Evolutionary conservation across 2,329 filamentous ascomycete species (phyloP), one percentile per base, ranked within the genome.

Genomic region (Lojkania enalia): DNA sequence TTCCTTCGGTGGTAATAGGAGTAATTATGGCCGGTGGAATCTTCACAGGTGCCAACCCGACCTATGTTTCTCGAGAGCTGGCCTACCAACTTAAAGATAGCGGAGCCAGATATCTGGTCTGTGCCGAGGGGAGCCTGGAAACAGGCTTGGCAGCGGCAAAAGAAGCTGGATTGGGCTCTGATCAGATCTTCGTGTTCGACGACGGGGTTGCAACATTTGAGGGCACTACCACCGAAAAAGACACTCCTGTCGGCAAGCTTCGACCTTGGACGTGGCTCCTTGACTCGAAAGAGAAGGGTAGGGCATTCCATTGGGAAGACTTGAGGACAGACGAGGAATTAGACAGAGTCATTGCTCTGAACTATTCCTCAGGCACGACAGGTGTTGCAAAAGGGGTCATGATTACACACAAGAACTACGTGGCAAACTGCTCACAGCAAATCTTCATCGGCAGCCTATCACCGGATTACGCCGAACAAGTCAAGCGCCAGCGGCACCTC

Each of bases 331-430:
- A 78, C 30, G 70, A 81, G 2, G 76, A 76, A 46, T 66, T 71
- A 18, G 55, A 77, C 43, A 76, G 77, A 4, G 80, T 81, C 1
- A 82, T 85, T 54, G 85, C 82, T 5, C 78, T 95, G 50, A 94
- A 95, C 68, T 95, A 92, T 70, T 87, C 83, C 52, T 85, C 81
- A 20, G 83, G 88, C 9, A 91, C 87, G 1, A 95, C 90, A 2
- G 89, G 90, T 5, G 77, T 90, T 3, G 88, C 89, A 7, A 95
- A 95, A 66, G 90, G 90, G 9, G 89, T 94, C 12, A 83, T 87
- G 69, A 86, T 94, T 52, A 83, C 84, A n/a, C 89, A 95, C 68
- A 74, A 76, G 48, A 87, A 89, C 55, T 88, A 89, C 59, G 80
- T 90, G 32, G 78, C 87, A 50, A 92, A 92, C 62, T 79, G 82